These are phyloP conservation scores for Aspergillus neotritici DNA, from an alignment of 2,329 filamentous ascomycete species.

Conservation along the genomic window DNA sequence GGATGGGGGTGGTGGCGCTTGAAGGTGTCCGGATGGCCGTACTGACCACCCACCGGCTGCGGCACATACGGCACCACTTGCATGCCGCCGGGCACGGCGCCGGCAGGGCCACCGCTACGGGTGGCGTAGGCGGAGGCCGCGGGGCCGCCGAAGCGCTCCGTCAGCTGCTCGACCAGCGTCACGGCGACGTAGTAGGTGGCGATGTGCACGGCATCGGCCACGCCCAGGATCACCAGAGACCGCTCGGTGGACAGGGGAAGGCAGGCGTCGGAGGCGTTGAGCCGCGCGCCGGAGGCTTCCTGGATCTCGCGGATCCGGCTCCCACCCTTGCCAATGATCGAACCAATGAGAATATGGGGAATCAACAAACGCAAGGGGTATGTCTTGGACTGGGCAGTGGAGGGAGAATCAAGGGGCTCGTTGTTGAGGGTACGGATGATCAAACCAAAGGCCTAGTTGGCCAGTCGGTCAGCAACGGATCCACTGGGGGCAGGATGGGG, in stretches of 20 bases:
- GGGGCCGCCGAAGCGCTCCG: slow-evolving; percentile 91
- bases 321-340: slow-evolving; percentile 96
- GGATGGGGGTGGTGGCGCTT: slow-evolving; percentile 66
- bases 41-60: slow-evolving; percentile 86
- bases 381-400: slow-evolving; percentile 90
- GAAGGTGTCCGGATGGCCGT: slow-evolving; percentile 82
- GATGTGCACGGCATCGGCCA: slow-evolving; percentile 97
- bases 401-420: slow-evolving; percentile 80
- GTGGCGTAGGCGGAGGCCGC: slow-evolving; percentile 97
- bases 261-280: slow-evolving; percentile 94
- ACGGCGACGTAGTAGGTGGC: slow-evolving; percentile 98
- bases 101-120: slow-evolving; percentile 84
- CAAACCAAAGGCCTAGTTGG: slow-evolving; percentile 76
- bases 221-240: slow-evolving; percentile 95
- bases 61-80: slow-evolving; percentile 98
- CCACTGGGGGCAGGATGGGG: not conserved
- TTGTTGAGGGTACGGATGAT: slow-evolving; percentile 99
- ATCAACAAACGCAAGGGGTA: slow-evolving; percentile 94
- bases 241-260: slow-evolving; percentile 92
- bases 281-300: slow-evolving; percentile 88
- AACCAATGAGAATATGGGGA: slow-evolving; percentile 94
- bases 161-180: slow-evolving; percentile 95
- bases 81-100: slow-evolving; percentile 93
- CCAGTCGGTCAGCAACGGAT: slow-evolving; percentile 12
- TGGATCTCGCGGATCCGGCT: slow-evolving; percentile 97